Percentiles rank a stretch among this genome's conserved stretches.
phyloP scores from a whole-genome alignment of 768 basidiomycete genomes.

The Agrocybe praecox region DNA sequence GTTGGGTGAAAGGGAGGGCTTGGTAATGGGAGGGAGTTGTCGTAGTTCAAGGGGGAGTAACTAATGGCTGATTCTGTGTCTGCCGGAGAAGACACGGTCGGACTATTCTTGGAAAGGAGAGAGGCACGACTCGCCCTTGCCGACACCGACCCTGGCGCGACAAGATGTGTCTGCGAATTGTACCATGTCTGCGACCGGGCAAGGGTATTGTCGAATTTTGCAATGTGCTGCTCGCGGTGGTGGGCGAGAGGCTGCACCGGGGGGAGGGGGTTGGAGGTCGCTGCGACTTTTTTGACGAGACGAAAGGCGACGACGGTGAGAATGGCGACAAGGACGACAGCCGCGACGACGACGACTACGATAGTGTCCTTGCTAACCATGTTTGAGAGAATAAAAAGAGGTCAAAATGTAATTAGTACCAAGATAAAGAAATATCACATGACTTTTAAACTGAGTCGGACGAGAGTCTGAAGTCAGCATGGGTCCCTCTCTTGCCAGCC shows the following conservation, averaged over 20 bases:
- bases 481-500: conserved; percentile 36
- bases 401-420: background rate
- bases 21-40: conserved; percentile 22
- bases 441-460: background rate
- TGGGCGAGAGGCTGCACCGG: conserved; percentile 69
- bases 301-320: conserved; percentile 38
- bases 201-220: conserved; percentile 33
- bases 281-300: conserved; percentile 32
- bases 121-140: conserved; percentile 35
- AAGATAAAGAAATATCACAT: background rate
- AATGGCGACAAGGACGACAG: conserved; percentile 40
- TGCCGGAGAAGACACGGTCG: conserved; percentile 6
- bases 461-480: conserved; percentile 13
- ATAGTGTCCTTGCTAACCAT: conserved; percentile 39
- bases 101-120: conserved; percentile 24
- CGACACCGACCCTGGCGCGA: conserved; percentile 20
- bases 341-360: conserved; percentile 52
- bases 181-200: conserved; percentile 20
- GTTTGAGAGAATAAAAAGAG: conserved; percentile 7
- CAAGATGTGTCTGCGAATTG: conserved; percentile 18
- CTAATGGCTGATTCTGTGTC: conserved; percentile 7
- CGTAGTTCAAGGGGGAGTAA: conserved; percentile 13
- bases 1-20: conserved; percentile 22
- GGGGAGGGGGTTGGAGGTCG: conserved; percentile 51
- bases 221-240: conserved; percentile 53